These are phyloP conservation scores for Avicennia marina DNA, from an alignment of 257 asterid species.

Conservation along the genomic window DNA sequence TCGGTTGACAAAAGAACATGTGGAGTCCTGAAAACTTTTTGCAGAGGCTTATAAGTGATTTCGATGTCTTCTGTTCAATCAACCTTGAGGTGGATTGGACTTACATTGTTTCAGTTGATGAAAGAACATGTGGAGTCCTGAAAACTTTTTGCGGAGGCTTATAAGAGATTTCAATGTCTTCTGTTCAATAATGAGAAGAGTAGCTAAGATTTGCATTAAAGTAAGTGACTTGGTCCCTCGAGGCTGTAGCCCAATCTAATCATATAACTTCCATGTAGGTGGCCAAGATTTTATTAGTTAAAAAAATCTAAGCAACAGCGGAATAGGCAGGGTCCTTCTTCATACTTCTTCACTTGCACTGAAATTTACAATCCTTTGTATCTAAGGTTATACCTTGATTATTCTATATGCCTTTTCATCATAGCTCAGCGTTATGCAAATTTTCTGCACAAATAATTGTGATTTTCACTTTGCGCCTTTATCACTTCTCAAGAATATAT, in stretches of 20 bases:
- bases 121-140: conserved; percentile 9
- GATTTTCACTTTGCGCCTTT: no score
- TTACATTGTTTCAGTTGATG: conserved; percentile 17
- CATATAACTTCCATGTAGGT: conserved; percentile 2
- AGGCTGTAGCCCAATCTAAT: conserved; percentile 12
- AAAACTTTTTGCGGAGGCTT: not conserved
- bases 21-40: not conserved
- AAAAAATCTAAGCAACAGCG: no score
- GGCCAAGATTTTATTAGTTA: no score
- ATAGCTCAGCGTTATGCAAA: no score
- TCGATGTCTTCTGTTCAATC: conserved; percentile 11
- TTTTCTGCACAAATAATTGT: no score
- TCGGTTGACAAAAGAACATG: conserved; percentile 17
- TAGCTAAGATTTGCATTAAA: not conserved
- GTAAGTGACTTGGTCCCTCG: conserved; percentile 4
- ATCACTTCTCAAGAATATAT: no score
- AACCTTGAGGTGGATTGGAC: conserved; percentile 9
- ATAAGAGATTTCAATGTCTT: conserved; percentile 4
- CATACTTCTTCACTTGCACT: no score
- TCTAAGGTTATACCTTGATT: no score
- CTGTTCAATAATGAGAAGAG: conserved; percentile 7
- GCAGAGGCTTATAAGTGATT: conserved; percentile 4
- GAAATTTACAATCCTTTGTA: no score
- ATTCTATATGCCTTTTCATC: no score
- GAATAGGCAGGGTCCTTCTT: no score